A percentile compares a stretch with the other conserved stretches of the same genome.
Evolutionary conservation across 306 rosid species (phyloP).

Genomic region (Coriaria nepalensis): DNA sequence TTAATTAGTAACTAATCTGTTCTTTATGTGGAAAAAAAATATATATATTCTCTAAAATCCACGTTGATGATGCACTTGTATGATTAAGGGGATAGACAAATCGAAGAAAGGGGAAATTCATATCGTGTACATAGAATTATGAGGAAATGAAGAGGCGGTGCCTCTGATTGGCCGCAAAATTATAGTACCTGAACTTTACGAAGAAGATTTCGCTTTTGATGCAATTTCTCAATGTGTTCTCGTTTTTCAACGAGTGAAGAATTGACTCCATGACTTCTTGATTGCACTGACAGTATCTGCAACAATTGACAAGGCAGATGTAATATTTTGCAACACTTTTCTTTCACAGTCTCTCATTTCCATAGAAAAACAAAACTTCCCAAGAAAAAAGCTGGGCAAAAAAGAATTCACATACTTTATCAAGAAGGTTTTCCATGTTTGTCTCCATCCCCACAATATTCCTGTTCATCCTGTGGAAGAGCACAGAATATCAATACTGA

Average conservation of each 20-base stretch:
- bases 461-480: conserved; percentile 66
- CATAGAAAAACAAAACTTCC: not conserved
- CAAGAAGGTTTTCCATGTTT: conserved; percentile 87
- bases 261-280: conserved; percentile 79
- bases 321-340: conserved; percentile 10
- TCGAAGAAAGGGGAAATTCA: no score
- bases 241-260: conserved; percentile 72
- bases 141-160: no score
- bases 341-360: not conserved
- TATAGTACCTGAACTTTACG: conserved; percentile 76
- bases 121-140: no score
- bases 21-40: no score
- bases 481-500: not conserved
- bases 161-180: no score
- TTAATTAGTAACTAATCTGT: no score
- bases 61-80: no score
- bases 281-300: conserved; percentile 90
- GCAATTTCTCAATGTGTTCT: conserved; percentile 81
- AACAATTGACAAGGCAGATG: conserved; percentile 8
- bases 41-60: no score
- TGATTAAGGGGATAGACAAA: no score
- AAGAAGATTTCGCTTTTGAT: conserved; percentile 74
- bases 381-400: not conserved
- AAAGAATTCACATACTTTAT: conserved; percentile 33
- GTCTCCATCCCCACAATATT: conserved; percentile 87